Percentiles rank a stretch among this genome's conserved stretches.
phyloP scores from a whole-genome alignment of 768 basidiomycete species.

The Leccinellum luteum region DNA sequence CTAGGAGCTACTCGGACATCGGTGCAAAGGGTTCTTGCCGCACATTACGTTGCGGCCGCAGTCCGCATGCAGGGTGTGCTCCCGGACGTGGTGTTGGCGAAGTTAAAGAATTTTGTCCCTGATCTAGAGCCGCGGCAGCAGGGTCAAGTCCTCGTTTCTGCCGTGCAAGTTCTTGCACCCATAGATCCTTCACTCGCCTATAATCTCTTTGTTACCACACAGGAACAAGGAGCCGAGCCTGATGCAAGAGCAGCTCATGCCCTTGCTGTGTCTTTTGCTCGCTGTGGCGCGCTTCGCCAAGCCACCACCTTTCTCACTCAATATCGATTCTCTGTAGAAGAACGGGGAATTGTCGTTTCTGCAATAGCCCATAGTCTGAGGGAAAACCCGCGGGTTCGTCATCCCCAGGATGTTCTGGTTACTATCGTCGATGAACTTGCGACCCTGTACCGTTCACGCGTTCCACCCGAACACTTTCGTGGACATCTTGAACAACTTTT shows the following conservation, averaged over 20 bases:
- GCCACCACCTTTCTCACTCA: conserved; percentile 37
- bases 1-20: background rate
- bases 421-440: conserved; percentile 36
- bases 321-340: conserved; percentile 27
- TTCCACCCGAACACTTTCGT: conserved; percentile 41
- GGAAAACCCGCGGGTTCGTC: conserved; percentile 29
- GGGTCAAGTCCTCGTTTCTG: conserved; percentile 24
- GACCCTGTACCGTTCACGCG: conserved; percentile 34
- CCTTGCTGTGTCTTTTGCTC: conserved; percentile 32
- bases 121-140: conserved; percentile 27
- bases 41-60: conserved; percentile 28
- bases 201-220: conserved; percentile 34
- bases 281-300: conserved; percentile 22
- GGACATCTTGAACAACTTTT: conserved; percentile 45
- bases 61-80: conserved; percentile 26
- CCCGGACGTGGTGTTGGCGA: conserved; percentile 31
- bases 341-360: conserved; percentile 38
- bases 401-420: conserved; percentile 30
- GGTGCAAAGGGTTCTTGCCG: conserved; percentile 10
- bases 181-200: conserved; percentile 33
- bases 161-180: conserved; percentile 19
- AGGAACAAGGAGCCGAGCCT: conserved; percentile 19
- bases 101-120: conserved; percentile 25
- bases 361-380: conserved; percentile 39
- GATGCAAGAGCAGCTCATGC: conserved; percentile 22